phyloP scores from a whole-genome alignment of 2,329 filamentous ascomycete genomes.

The Alternaria atra region DNA sequence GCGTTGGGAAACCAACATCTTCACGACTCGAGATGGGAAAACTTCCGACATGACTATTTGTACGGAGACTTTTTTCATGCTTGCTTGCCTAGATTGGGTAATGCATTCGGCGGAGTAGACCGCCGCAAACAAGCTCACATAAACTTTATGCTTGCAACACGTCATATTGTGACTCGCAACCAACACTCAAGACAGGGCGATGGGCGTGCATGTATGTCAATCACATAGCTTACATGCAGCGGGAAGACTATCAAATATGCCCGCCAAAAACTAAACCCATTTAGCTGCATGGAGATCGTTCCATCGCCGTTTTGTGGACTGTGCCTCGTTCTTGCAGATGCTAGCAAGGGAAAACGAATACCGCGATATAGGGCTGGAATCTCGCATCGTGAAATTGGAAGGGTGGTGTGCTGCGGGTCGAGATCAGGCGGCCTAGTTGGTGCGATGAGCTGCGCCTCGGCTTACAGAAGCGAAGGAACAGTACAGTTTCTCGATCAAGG shows the following conservation, averaged over 20 bases:
- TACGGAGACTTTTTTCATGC: not conserved
- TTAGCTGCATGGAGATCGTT: not conserved
- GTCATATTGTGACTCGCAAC: not conserved
- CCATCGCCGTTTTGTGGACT: not conserved
- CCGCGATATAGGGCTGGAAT: not conserved
- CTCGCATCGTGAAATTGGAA: not conserved
- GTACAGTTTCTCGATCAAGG: not conserved
- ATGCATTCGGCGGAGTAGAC: not conserved
- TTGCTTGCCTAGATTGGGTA: not conserved
- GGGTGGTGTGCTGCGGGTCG: not conserved
- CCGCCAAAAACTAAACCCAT: not conserved
- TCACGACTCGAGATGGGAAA: not conserved
- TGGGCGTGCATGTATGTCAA: conserved; percentile 1
- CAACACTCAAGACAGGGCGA: not conserved
- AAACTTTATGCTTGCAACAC: not conserved
- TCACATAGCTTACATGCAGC: conserved; percentile 1
- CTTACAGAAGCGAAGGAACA: conserved; percentile 2
- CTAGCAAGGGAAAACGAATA: not conserved
- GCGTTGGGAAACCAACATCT: not conserved
- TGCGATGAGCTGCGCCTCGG: not conserved
- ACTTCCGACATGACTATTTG: not conserved
- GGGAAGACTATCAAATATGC: not conserved
- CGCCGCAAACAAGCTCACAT: not conserved
- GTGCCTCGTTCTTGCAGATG: conserved; percentile 3
- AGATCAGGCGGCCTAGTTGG: not conserved